These are phyloP conservation scores for Erythrobasidium hasegawianum DNA, from an alignment of 1,284 basidiomycete species.

Conservation along the genomic window DNA sequence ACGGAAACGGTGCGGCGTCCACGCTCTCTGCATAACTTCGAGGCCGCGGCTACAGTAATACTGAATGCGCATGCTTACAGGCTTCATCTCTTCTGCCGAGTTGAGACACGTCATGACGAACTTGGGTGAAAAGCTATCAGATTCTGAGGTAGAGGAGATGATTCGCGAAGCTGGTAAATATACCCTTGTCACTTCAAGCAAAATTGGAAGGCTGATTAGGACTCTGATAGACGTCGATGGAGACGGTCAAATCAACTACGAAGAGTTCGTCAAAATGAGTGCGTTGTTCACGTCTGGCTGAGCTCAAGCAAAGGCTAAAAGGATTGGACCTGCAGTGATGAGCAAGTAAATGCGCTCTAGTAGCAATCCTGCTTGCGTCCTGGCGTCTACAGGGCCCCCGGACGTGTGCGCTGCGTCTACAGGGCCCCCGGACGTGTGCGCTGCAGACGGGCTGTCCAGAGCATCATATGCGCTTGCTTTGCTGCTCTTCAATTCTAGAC, in stretches of 20 bases:
- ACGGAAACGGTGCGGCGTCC: constrained; percentile 54
- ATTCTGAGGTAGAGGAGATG: constrained; percentile 95
- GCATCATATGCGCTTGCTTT: no score
- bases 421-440: no score
- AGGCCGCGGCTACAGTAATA: neutral
- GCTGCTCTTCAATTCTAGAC: no score
- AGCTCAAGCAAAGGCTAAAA: no score
- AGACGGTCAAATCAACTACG: constrained; percentile 83
- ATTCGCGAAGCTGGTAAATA: constrained; percentile 77
- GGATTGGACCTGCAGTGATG: no score
- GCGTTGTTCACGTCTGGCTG: no score
- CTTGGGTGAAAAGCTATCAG: constrained; percentile 88
- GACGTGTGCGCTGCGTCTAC: no score
- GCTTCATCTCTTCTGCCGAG: constrained; percentile 62
- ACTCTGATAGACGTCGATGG: constrained; percentile 66
- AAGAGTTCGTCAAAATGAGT: constrained; percentile 57
- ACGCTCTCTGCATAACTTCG: neutral
- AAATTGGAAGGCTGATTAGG: no score
- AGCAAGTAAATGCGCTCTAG: constrained; percentile 17
- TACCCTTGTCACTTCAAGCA: no score
- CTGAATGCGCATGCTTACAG: constrained; percentile 3
- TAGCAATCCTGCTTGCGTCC: no score
- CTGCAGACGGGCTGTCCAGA: no score
- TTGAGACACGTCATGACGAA: constrained; percentile 88
- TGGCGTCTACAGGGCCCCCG: no score